phyloP scores from a whole-genome alignment of 2,329 filamentous ascomycete species.

The Lecanicillium sp. region DNA sequence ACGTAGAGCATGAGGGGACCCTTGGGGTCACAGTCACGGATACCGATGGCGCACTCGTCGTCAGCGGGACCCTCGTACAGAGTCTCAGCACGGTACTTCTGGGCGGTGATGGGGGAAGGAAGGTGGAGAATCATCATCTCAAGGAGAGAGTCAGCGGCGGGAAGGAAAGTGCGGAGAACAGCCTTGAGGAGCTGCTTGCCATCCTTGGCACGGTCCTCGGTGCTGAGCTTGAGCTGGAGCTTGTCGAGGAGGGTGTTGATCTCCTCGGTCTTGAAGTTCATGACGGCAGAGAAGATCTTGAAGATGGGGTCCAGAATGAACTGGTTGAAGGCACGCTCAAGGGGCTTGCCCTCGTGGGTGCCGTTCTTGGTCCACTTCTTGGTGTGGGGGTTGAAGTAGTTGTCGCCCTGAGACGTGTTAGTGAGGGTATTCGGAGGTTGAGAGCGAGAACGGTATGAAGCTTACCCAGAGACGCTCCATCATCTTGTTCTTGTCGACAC shows the following conservation, averaged over 20 bases:
- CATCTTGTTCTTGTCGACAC: slow-evolving; percentile 99
- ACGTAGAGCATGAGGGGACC: slow-evolving; percentile 99
- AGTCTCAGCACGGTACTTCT: slow-evolving; percentile 97
- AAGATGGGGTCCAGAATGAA: slow-evolving; percentile 99
- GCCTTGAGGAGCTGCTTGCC: slow-evolving; percentile 98
- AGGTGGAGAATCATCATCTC: slow-evolving; percentile 99
- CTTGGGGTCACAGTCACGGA: slow-evolving; percentile 97
- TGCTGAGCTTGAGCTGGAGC: slow-evolving; percentile 85
- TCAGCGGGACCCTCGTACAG: slow-evolving; percentile 96
- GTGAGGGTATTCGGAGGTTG: too few relatives aligned
- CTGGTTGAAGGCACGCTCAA: slow-evolving; percentile 99
- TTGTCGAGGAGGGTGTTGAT: slow-evolving; percentile 77
- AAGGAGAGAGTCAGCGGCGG: slow-evolving; percentile 92
- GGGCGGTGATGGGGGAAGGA: slow-evolving; percentile 89
- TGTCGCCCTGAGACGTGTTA: slow-evolving; percentile 61
- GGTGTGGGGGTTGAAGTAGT: slow-evolving; percentile 99
- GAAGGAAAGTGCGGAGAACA: slow-evolving; percentile 98
- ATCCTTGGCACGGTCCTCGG: slow-evolving; percentile 86
- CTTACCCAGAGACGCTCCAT: slow-evolving; percentile 98
- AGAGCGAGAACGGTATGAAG: slow-evolving; percentile 14
- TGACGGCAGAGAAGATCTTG: slow-evolving; percentile 94
- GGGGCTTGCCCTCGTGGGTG: slow-evolving; percentile 75
- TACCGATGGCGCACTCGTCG: slow-evolving; percentile 88
- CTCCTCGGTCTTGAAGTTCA: slow-evolving; percentile 99
- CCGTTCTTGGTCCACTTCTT: slow-evolving; percentile 98